phyloP scores from a whole-genome alignment of 2,329 filamentous ascomycete species.

The Grosmannia huntii region DNA sequence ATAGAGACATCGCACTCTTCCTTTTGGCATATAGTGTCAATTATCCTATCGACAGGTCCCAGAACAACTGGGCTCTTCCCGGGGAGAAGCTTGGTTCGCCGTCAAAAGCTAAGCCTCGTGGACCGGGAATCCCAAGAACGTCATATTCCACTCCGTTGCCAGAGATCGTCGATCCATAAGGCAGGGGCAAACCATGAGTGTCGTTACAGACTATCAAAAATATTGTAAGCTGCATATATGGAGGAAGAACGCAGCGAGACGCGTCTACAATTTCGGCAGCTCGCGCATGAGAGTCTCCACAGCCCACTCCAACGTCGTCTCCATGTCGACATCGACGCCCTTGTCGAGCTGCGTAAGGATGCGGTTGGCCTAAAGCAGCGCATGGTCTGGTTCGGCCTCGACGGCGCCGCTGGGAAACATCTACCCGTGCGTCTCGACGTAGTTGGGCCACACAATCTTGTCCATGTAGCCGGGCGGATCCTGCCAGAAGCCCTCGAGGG shows the following conservation, averaged over 20 bases:
- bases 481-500: slow-evolving; percentile 81
- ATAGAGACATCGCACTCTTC: slow-evolving; percentile 59
- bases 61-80: slow-evolving; percentile 48
- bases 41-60: slow-evolving; percentile 91
- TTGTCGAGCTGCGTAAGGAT: slow-evolving; percentile 36
- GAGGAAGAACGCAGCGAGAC: neutral
- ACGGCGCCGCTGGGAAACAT: slow-evolving; percentile 62
- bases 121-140: slow-evolving; percentile 44
- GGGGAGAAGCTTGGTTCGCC: slow-evolving; percentile 52
- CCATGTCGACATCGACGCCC: slow-evolving; percentile 43
- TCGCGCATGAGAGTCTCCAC: slow-evolving; percentile 46
- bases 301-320: slow-evolving; percentile 52
- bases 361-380: slow-evolving; percentile 24
- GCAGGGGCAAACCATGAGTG: slow-evolving; percentile 75
- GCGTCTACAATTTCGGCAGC: slow-evolving; percentile 16
- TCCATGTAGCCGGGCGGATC: slow-evolving; percentile 94
- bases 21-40: slow-evolving; percentile 53
- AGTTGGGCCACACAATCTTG: slow-evolving; percentile 91
- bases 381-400: slow-evolving; percentile 38
- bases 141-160: slow-evolving; percentile 88
- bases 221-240: too few relatives aligned
- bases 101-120: slow-evolving; percentile 54
- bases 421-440: slow-evolving; percentile 68
- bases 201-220: slow-evolving; percentile 44
- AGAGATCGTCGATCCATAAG: slow-evolving; percentile 84